Percentiles rank a stretch among this genome's conserved stretches.
These are phyloP conservation scores for Begonia fuchsioides DNA, from an alignment of 306 rosid genomes.

Conservation along the genomic window DNA sequence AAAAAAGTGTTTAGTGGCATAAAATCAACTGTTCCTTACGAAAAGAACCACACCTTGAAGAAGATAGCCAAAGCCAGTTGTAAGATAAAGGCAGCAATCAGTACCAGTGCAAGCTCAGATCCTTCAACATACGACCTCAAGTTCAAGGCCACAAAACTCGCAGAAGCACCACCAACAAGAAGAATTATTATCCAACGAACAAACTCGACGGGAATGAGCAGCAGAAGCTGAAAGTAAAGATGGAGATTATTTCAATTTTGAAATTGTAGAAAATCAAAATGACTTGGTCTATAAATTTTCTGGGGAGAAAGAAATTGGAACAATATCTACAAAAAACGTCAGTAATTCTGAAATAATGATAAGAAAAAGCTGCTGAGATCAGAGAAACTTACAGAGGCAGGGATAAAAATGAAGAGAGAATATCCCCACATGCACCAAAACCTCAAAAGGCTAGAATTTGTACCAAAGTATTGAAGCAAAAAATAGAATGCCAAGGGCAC, in stretches of 20 bases:
- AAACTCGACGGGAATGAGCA: conserved; percentile 75
- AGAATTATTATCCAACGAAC: conserved; percentile 72
- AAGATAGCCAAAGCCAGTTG: conserved; percentile 84
- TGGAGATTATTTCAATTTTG: background rate
- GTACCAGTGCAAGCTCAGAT: conserved; percentile 38
- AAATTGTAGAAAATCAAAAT: background rate
- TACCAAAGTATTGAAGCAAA: conserved; percentile 71
- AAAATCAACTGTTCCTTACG: conserved; percentile 25
- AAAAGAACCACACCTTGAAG: conserved; percentile 95
- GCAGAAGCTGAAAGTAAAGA: conserved; percentile 47
- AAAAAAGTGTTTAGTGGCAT: conserved; percentile 7
- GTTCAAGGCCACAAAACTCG: conserved; percentile 75
- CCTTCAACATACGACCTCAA: conserved; percentile 42
- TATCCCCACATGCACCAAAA: conserved; percentile 99
- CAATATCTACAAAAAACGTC: background rate
- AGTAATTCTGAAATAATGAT: background rate
- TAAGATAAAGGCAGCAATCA: conserved; percentile 64
- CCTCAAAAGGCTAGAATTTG: conserved; percentile 54
- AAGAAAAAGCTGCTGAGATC: conserved; percentile 6
- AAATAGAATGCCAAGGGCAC: conserved; percentile 84
- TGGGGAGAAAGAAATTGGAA: too few species aligned
- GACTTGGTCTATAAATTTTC: too few species aligned
- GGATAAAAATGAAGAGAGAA: conserved; percentile 73
- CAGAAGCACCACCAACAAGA: conserved; percentile 57
- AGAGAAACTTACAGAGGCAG: conserved; percentile 61